These are phyloP conservation scores for Globisporangium spiculum DNA, from an alignment of 352 stramenopile species.

Conservation along the genomic window DNA sequence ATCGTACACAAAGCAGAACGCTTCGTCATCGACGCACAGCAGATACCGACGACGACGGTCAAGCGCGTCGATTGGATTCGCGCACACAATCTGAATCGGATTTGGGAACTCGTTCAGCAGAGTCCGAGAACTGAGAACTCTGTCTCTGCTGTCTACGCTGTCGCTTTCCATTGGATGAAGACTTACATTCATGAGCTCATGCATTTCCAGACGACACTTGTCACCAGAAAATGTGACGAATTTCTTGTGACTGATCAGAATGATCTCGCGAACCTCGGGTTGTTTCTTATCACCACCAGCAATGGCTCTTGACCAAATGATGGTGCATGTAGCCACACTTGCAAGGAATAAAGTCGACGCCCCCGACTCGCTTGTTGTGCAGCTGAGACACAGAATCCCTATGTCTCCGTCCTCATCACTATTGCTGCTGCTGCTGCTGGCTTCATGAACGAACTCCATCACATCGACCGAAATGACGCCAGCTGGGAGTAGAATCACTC, in stretches of 20 bases:
- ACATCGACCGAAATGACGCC: not conserved
- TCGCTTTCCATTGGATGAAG: not conserved
- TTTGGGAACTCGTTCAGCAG: slow-evolving; percentile 18
- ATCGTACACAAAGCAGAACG: slow-evolving; percentile 49
- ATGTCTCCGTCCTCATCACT: not conserved
- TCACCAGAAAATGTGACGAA: slow-evolving; percentile 10
- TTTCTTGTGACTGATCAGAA: not conserved
- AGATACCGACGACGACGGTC: slow-evolving; percentile 21
- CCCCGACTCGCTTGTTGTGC: not conserved
- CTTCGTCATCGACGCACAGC: slow-evolving; percentile 33
- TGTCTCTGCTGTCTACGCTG: not conserved
- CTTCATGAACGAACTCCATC: slow-evolving; percentile 16
- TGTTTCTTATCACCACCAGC: not conserved
- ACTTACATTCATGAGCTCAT: not conserved
- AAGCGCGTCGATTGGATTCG: not conserved
- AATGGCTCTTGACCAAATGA: not conserved
- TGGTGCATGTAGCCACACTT: not conserved
- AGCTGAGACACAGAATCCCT: slow-evolving; percentile 13
- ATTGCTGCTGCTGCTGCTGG: not conserved
- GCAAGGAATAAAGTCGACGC: slow-evolving; percentile 3
- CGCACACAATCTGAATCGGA: slow-evolving; percentile 13
- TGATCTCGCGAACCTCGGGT: not conserved
- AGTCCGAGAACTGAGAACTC: not conserved
- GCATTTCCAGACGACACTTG: slow-evolving; percentile 7
- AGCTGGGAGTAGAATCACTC: slow-evolving; percentile 1